Base-by-base conservation (phyloP, 179 eudicot genomes). In the Silene coronaria region DNA sequence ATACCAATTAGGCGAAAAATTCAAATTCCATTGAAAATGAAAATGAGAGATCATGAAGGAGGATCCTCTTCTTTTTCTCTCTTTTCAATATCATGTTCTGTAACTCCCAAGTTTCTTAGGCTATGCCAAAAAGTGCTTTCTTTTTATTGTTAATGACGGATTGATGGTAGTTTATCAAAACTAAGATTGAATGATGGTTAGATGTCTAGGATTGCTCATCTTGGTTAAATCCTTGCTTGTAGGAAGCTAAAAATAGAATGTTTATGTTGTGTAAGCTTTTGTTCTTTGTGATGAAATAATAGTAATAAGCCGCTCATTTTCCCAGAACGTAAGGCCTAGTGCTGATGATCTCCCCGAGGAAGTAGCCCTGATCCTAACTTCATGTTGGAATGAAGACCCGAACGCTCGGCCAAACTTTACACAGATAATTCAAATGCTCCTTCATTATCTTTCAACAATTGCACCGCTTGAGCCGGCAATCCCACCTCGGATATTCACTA, bases 351-450 rank as follows among this genome's bases (percentile, higher is more conserved):
- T 94, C 32, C 98, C 98, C 3, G 89, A 90, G 82, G 98, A 92
- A 51, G 77, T 94, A 77, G 89, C 96, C 9, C 16, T 61, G 66
- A 90, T 94, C 28, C 84, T 91, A 75, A 92, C 97, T 6, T 85
- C 96, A 64, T 94, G 98, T 81, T 94, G 98, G 98, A 83, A 83
- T 64, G 98, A 91, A 77, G 98, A 94, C 26, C 92, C 98, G 55
- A 85, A 88, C 51, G 84, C 83, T 61, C 91, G 97, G 7, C 97
- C 98, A 76, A 94, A 90, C 83, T 91, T 94, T 87, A 86, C 80
- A 38, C 91, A 90, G 77, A 94, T 94, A 69, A 91, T 90, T 73
- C 93, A 94, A 62, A 90, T 90, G 98, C 96, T 91, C 68, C 84
- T 85, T n/a, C 83, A 84, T 28, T 90, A 85, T 76, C 86, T 89